Evolutionary conservation across 2,329 filamentous ascomycete species (phyloP).

Genomic region (Fusarium sacchari): DNA sequence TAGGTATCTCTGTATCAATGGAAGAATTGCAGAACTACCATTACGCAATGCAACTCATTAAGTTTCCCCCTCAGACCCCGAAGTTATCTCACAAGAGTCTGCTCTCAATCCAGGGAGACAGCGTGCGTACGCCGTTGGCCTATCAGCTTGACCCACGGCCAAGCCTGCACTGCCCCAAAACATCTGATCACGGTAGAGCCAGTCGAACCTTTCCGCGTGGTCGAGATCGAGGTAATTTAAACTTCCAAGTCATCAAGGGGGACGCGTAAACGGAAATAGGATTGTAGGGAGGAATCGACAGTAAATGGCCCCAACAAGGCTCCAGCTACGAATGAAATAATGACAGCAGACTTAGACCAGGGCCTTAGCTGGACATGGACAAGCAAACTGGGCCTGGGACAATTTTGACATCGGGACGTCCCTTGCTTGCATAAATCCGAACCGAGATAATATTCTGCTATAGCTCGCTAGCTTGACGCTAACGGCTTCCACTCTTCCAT

Average conservation of each 20-base stretch:
- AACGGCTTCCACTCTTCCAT: not conserved
- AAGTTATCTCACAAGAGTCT: not conserved
- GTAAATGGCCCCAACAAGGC: not conserved
- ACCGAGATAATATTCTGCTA: not conserved
- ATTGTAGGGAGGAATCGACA: not conserved
- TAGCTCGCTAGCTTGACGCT: conserved; percentile 12
- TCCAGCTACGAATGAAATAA: not conserved
- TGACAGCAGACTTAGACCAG: conserved; percentile 5
- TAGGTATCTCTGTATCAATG: no score
- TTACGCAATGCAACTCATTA: not conserved
- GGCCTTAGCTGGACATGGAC: not conserved
- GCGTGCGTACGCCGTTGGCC: not conserved
- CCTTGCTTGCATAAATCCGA: conserved; percentile 25
- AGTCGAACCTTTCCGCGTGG: conserved; percentile 5
- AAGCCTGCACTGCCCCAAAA: conserved; percentile 29
- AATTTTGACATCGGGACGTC: conserved; percentile 18
- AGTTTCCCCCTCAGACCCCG: not conserved
- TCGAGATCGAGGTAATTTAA: not conserved
- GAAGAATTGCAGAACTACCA: not conserved
- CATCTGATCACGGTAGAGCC: conserved; percentile 10
- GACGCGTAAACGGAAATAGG: conserved; percentile 3
- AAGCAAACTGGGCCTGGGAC: conserved; percentile 5
- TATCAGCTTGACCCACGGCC: conserved; percentile 15
- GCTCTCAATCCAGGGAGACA: not conserved
- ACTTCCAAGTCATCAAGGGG: not conserved